Percentiles rank a stretch among this genome's conserved stretches.
These are phyloP conservation scores for Lactifluus hygrophoroides DNA, from an alignment of 768 basidiomycete species.

Conservation along the genomic window DNA sequence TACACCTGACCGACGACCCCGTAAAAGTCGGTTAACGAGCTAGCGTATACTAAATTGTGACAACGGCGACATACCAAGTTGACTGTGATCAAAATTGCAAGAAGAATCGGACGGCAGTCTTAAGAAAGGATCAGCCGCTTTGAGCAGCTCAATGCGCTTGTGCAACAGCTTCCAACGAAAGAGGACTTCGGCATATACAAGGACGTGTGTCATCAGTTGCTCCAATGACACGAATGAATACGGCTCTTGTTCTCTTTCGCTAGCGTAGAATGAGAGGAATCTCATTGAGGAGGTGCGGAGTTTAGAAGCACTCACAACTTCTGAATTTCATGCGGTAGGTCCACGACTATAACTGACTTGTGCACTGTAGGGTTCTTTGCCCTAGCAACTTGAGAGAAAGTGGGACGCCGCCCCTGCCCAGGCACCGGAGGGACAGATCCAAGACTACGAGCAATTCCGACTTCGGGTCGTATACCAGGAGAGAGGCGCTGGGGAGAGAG, in stretches of 20 bases:
- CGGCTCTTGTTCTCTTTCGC: background rate
- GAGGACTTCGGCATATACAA: slow-evolving; percentile 67
- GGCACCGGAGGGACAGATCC: slow-evolving; percentile 1
- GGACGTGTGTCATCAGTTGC: slow-evolving; percentile 46
- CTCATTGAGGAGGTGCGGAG: background rate
- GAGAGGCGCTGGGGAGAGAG: slow-evolving; percentile 1
- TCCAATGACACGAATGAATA: slow-evolving; percentile 24
- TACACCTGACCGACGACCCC: slow-evolving; percentile 23
- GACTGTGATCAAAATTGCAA: slow-evolving; percentile 18
- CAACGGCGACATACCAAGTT: slow-evolving; percentile 17
- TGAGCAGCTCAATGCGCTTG: slow-evolving; percentile 67
- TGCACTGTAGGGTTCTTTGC: slow-evolving; percentile 27
- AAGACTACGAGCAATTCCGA: slow-evolving; percentile 16
- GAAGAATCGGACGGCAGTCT: background rate
- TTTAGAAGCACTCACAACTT: slow-evolving; percentile 7
- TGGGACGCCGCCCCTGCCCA: slow-evolving; percentile 27
- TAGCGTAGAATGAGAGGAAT: background rate
- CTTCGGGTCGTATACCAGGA: slow-evolving; percentile 36
- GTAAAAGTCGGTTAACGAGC: background rate
- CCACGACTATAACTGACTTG: slow-evolving; percentile 33
- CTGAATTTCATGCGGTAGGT: slow-evolving; percentile 19
- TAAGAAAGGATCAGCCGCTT: slow-evolving; percentile 38
- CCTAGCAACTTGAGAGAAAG: slow-evolving; percentile 36
- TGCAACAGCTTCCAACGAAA: slow-evolving; percentile 63
- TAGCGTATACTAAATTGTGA: too few species aligned